These are phyloP conservation scores for Blumeria graminis DNA, from an alignment of 2,329 filamentous ascomycete species.

Conservation along the genomic window DNA sequence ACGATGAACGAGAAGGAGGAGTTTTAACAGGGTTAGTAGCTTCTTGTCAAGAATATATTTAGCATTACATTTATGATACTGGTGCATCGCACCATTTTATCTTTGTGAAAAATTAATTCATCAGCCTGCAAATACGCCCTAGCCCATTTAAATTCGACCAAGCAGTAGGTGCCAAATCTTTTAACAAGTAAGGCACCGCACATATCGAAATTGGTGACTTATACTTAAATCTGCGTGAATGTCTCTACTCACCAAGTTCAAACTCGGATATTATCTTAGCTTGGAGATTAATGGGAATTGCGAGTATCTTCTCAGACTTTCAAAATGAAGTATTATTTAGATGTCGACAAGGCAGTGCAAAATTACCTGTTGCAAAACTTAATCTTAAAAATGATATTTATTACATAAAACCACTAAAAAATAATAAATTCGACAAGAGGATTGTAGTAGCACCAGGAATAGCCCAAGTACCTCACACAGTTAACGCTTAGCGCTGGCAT, in stretches of 20 bases:
- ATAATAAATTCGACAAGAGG: not conserved
- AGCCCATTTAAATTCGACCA: not conserved
- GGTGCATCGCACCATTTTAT: constrained; percentile 1
- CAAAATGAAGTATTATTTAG: not conserved
- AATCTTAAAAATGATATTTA: not conserved
- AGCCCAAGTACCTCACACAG: not conserved
- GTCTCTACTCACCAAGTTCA: not conserved
- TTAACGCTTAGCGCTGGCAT: not conserved
- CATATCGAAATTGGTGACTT: not conserved
- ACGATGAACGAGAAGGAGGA: not conserved
- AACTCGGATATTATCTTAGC: not conserved
- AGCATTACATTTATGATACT: not conserved
- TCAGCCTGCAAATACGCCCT: not conserved
- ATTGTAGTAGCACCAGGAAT: not conserved
- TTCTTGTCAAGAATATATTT: not conserved
- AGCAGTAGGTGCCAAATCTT: not conserved
- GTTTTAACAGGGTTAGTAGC: not conserved
- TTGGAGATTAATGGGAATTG: not conserved
- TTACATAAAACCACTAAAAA: not conserved
- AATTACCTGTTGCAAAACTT: not conserved
- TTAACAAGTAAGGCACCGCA: not conserved
- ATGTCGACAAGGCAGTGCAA: not conserved
- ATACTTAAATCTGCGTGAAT: not conserved
- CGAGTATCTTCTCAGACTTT: not conserved
- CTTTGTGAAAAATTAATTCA: not conserved